Percentiles rank a stretch among this genome's conserved stretches.
Conservation (phyloP, 1,139 yeast species). For the Blastobotrys niveus region DNA sequence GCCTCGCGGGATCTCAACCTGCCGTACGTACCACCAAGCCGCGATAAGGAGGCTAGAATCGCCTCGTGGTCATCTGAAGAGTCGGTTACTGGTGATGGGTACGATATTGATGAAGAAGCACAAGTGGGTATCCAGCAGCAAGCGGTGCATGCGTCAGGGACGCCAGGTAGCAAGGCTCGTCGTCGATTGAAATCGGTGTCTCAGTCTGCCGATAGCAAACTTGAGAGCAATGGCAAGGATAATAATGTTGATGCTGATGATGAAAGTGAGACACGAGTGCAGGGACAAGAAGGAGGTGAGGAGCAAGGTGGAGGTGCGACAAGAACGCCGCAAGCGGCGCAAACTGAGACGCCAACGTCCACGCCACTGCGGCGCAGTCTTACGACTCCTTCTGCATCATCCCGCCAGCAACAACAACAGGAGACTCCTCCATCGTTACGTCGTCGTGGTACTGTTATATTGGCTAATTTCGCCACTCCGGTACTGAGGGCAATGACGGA, state of each 20-base stretch:
- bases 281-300: slow-evolving; percentile 1
- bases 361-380: neutral
- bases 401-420: neutral
- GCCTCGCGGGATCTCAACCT: slow-evolving; percentile 83
- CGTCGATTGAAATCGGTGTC: neutral
- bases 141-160: no score
- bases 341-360: neutral
- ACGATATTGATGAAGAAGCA: no score
- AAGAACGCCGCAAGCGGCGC: neutral
- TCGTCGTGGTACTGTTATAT: slow-evolving; percentile 13
- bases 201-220: no score
- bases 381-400: neutral
- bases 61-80: no score
- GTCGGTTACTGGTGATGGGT: no score
- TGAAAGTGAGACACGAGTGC: neutral
- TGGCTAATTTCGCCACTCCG: slow-evolving; percentile 16
- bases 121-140: no score
- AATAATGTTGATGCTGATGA: neutral
- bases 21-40: slow-evolving; percentile 49
- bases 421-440: neutral
- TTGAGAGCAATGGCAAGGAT: no score
- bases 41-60: neutral
- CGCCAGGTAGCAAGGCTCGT: neutral
- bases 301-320: neutral
- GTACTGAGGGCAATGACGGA: slow-evolving; percentile 9